Evolutionary conservation across 331 rosid species (phyloP).

Genomic region (Quercus lobata): DNA sequence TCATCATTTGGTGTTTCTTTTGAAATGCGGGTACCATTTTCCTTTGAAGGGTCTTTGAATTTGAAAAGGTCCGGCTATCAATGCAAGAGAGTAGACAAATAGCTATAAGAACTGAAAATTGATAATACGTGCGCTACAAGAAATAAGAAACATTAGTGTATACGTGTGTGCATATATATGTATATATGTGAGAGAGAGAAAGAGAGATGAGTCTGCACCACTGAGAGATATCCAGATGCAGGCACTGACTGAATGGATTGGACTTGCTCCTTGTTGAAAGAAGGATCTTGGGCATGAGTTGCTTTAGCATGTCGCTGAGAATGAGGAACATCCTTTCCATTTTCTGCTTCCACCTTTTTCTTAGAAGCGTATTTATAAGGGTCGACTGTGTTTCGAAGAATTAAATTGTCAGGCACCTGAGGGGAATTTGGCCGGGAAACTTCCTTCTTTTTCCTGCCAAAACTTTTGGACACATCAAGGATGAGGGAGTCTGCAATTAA

Average conservation of each 20-base stretch:
- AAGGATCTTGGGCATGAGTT: slow-evolving; percentile 21
- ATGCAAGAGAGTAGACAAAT: slow-evolving; percentile 14
- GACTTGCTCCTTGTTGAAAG: slow-evolving; percentile 1
- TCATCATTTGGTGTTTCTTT: background rate
- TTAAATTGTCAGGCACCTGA: slow-evolving; percentile 27
- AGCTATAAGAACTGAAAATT: background rate
- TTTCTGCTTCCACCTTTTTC: slow-evolving; percentile 29
- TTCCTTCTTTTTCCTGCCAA: slow-evolving; percentile 42
- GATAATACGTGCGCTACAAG: background rate
- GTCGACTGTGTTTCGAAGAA: slow-evolving; percentile 31
- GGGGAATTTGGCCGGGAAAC: slow-evolving; percentile 57
- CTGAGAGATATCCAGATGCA: slow-evolving; percentile 27
- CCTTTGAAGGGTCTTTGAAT: slow-evolving; percentile 29
- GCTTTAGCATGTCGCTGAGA: slow-evolving; percentile 26
- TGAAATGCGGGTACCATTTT: background rate
- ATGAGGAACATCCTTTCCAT: slow-evolving; percentile 21
- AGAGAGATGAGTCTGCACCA: slow-evolving; percentile 28
- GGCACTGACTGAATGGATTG: slow-evolving; percentile 22
- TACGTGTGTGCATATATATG: too few species aligned
- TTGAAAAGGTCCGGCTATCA: slow-evolving; percentile 41
- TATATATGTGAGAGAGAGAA: background rate
- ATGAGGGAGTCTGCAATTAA: slow-evolving; percentile 43
- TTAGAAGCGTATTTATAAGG: slow-evolving; percentile 38
- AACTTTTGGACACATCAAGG: slow-evolving; percentile 36
- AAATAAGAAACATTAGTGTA: background rate